Percentiles rank a stretch among this genome's conserved stretches.
phyloP scores from a whole-genome alignment of 495 filamentous ascomycete species.

The Talaromyces adpressus region DNA sequence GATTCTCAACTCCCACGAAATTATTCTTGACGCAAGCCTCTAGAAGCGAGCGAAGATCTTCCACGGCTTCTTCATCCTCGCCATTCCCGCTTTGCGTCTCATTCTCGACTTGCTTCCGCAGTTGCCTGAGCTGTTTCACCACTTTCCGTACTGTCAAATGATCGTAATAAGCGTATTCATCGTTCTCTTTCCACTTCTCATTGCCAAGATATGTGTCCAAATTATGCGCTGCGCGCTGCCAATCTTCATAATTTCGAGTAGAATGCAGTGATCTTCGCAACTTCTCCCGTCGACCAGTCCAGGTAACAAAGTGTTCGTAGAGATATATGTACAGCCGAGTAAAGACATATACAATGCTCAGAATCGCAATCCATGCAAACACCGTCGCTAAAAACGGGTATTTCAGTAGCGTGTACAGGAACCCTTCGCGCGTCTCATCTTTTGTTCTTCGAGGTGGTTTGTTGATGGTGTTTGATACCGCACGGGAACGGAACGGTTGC shows the following conservation, averaged over 20 bases:
- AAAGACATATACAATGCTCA: conserved; percentile 62
- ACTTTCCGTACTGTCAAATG: conserved; percentile 71
- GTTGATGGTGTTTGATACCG: conserved; percentile 10
- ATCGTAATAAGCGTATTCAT: conserved; percentile 95
- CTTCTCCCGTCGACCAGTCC: conserved; percentile 59
- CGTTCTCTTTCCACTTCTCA: conserved; percentile 74
- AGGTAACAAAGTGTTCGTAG: conserved; percentile 64
- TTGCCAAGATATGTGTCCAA: conserved; percentile 81
- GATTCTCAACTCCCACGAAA: conserved; percentile 92
- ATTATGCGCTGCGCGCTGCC: conserved; percentile 68
- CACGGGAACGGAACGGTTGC: conserved; percentile 29
- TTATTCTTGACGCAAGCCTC: conserved; percentile 96
- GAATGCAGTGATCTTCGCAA: conserved; percentile 63
- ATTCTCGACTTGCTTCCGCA: conserved; percentile 50
- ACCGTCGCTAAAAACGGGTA: conserved; percentile 84
- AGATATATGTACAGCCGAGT: conserved; percentile 84
- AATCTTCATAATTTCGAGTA: conserved; percentile 70
- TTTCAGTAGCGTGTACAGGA: conserved; percentile 79
- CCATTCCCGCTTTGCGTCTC: conserved; percentile 19
- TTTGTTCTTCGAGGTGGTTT: conserved; percentile 49
- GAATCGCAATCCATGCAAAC: conserved; percentile 66
- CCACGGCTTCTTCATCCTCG: conserved; percentile 38
- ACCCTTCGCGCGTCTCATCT: conserved; percentile 92
- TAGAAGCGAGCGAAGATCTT: conserved; percentile 66
- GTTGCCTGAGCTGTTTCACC: conserved; percentile 61